Evolutionary conservation across 1,139 yeast species (phyloP).

Genomic region (Zygotorulaspora mrakii): DNA sequence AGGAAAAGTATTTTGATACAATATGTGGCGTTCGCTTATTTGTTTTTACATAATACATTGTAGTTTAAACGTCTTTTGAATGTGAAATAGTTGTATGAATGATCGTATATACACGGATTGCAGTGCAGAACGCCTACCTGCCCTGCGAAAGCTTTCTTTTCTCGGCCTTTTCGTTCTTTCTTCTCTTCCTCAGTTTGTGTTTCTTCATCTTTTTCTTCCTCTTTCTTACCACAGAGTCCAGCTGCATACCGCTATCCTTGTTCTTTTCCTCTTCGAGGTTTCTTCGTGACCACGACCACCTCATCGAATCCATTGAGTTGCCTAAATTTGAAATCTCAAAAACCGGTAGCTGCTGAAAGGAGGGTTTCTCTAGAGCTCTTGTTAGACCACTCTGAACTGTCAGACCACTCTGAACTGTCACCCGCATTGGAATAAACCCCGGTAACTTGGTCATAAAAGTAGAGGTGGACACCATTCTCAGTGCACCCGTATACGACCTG

Average conservation of each 20-base stretch:
- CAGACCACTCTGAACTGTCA: neutral
- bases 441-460: neutral
- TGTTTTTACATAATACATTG: conserved; percentile 1
- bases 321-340: neutral
- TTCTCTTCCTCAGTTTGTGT: conserved; percentile 69
- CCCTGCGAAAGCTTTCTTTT: conserved; percentile 36
- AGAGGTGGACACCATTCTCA: conserved; percentile 2
- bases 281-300: neutral
- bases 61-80: neutral
- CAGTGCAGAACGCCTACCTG: conserved; percentile 19
- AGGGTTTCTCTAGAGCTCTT: neutral
- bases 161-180: conserved; percentile 44
- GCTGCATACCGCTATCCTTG: conserved; percentile 14
- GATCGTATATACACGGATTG: conserved; percentile 15
- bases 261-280: neutral
- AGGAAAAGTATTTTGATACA: too few relatives aligned
- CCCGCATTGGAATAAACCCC: neutral
- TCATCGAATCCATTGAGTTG: neutral
- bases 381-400: neutral
- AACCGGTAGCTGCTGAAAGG: neutral
- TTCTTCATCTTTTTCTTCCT: conserved; percentile 71
- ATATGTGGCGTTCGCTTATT: too few relatives aligned
- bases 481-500: conserved; percentile 8
- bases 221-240: conserved; percentile 64
- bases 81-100: conserved; percentile 1